A percentile compares a stretch with the other conserved stretches of the same genome.
Evolutionary conservation across 768 basidiomycete genomes (phyloP).

Genomic region (Hericium rajendrae): DNA sequence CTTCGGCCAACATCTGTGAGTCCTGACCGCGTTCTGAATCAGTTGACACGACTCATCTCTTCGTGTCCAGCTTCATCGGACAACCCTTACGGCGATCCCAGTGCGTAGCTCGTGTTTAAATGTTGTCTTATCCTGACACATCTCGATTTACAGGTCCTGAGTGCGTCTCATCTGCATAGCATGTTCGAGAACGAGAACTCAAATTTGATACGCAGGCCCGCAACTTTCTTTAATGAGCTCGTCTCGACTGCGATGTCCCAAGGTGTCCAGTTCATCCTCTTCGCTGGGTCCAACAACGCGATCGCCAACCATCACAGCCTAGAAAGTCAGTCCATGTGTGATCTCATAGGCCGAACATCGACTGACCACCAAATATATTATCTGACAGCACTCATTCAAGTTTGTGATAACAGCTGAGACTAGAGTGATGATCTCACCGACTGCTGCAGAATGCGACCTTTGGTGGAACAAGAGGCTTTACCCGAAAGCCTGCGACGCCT

Average conservation of each 20-base stretch:
- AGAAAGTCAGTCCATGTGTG: neutral
- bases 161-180: neutral
- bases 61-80: neutral
- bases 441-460: constrained; percentile 61
- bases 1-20: constrained; percentile 6
- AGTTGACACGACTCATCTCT: neutral
- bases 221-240: constrained; percentile 8
- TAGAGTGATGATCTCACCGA: neutral
- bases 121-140: no score
- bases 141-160: neutral
- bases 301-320: constrained; percentile 8
- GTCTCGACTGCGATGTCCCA: neutral
- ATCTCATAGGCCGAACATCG: neutral
- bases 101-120: neutral
- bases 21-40: neutral
- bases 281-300: constrained; percentile 6
- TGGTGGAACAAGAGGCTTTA: constrained; percentile 69
- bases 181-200: neutral
- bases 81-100: constrained; percentile 10
- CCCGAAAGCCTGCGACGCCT: constrained; percentile 54
- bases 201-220: neutral
- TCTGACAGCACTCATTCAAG: constrained; percentile 7
- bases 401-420: neutral
- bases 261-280: constrained; percentile 5
- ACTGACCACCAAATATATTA: neutral